Percentiles rank a stretch among this genome's conserved stretches.
Conservation (phyloP, 2,329 filamentous ascomycete genomes). For the Aspergillus flavus region DNA sequence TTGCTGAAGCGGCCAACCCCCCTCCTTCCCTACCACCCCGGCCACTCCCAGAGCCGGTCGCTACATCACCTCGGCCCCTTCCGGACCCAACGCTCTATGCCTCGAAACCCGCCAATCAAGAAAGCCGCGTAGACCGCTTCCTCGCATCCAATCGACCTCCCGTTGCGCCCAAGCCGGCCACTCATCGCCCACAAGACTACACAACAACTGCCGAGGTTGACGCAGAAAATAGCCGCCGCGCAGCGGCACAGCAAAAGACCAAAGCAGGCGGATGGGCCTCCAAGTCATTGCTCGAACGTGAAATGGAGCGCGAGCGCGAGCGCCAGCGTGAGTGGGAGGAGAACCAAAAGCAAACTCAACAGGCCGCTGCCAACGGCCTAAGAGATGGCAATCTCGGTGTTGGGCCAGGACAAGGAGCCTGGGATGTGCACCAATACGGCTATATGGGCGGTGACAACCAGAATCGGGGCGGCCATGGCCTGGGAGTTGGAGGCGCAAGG, state of each 20-base stretch:
- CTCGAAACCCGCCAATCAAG: constrained; percentile 29
- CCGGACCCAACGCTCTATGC: constrained; percentile 49
- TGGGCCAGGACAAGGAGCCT: constrained; percentile 53
- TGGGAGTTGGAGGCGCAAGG: constrained; percentile 58
- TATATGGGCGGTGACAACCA: constrained; percentile 65
- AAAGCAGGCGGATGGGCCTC: constrained; percentile 62
- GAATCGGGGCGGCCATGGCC: constrained; percentile 55
- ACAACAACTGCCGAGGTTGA: constrained; percentile 59
- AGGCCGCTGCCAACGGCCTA: constrained; percentile 46
- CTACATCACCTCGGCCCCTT: constrained; percentile 43
- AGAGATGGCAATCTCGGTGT: constrained; percentile 48
- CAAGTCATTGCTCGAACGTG: constrained; percentile 65
- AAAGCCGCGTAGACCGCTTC: constrained; percentile 58
- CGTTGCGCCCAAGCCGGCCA: constrained; percentile 35
- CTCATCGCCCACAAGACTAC: constrained; percentile 49
- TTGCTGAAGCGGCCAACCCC: constrained; percentile 8
- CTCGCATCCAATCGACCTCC: constrained; percentile 59
- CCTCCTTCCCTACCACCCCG: constrained; percentile 11
- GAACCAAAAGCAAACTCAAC: constrained; percentile 54
- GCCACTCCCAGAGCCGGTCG: constrained; percentile 14
- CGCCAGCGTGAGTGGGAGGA: constrained; percentile 68
- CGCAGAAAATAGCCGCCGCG: constrained; percentile 57
- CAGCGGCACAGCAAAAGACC: constrained; percentile 59
- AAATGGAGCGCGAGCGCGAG: constrained; percentile 69
- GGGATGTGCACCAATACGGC: constrained; percentile 68